Base-by-base conservation (phyloP, 805 yeast genomes). In the Hemisphaericaspora nanyangensis region DNA sequence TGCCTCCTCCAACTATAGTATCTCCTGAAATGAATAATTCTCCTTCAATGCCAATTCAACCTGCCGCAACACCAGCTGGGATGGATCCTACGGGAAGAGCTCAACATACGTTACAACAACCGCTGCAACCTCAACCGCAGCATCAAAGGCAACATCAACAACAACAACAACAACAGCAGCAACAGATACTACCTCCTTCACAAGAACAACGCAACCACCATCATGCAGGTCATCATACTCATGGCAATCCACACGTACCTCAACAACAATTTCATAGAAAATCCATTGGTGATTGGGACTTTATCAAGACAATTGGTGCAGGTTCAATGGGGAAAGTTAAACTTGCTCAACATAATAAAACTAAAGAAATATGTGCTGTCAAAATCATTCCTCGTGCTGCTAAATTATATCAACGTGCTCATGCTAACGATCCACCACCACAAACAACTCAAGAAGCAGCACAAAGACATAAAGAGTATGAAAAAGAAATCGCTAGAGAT, bases 251-350 rank as follows among this genome's bases (percentile, higher is more conserved):
- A 19, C 34, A 28, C n/a, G 45, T 37, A 19, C 47, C 25, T 13
- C 62, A 59, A 38, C 63, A 69, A 46, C 80, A 76, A 49, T 85
- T 85, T 50, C 91, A 89, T 58, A 78, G 98, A 47, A 84, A 83
- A 43, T 76, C 95, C 4, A 83, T 91, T 39, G 99, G 98, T 11
- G 96, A 93, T 48, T 91, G 99, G 99, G 95, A 87, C 51, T 90
- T 91, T 51, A 74, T 86, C 42, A 88, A 88, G 61, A 89, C 96
- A 2, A 85, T 93, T 33, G 99, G 99, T 31, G 96, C 98, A 2
- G 99, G 99, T 3, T 88, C 96, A 0, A 93, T 93, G 99, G 99
- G 99, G 43, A 95, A 91, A 60, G 99, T 93, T 35, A 93, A 93
- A 64, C 70, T 93, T 29, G 98, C 98, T 1, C 82, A 79, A 52